These are phyloP conservation scores for Botryotinia narcissicola DNA, from an alignment of 2,329 filamentous ascomycete genomes.

Conservation along the genomic window DNA sequence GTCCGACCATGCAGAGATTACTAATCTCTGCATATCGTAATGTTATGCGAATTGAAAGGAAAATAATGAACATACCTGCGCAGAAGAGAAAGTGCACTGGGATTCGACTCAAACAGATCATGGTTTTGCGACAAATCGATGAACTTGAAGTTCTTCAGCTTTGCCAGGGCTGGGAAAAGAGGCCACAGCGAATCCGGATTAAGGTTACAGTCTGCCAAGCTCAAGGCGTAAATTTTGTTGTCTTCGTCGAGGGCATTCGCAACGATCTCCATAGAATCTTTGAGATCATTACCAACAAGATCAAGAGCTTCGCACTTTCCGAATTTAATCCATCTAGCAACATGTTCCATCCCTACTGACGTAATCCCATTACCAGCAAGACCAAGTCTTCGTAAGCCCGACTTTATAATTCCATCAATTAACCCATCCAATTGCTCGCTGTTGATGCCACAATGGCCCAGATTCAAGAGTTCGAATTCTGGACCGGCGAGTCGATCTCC, in stretches of 20 bases:
- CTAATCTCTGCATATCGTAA: constrained; percentile 2
- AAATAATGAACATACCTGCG: constrained; percentile 57
- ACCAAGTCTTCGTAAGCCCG: constrained; percentile 75
- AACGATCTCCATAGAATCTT: constrained; percentile 53
- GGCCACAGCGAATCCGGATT: constrained; percentile 68
- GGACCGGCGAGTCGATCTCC: constrained; percentile 73
- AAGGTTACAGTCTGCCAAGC: constrained; percentile 82
- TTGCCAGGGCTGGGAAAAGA: constrained; percentile 70
- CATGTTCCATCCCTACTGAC: constrained; percentile 68
- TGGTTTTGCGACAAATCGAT: constrained; percentile 91
- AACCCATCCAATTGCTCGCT: constrained; percentile 70
- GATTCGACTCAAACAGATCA: constrained; percentile 69
- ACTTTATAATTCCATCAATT: constrained; percentile 77
- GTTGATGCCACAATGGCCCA: constrained; percentile 74
- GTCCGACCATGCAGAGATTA: neutral
- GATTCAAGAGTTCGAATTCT: constrained; percentile 75
- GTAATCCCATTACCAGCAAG: constrained; percentile 80
- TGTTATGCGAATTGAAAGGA: constrained; percentile 7
- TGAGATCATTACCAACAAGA: constrained; percentile 76
- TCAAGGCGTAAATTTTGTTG: constrained; percentile 72
- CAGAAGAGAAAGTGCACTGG: constrained; percentile 71
- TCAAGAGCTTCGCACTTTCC: constrained; percentile 85
- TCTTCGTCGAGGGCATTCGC: constrained; percentile 52
- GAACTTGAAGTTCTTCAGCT: constrained; percentile 74
- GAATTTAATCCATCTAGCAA: constrained; percentile 71